phyloP scores from a whole-genome alignment of 2,329 filamentous ascomycete genomes.

The Xylaria sp. region DNA sequence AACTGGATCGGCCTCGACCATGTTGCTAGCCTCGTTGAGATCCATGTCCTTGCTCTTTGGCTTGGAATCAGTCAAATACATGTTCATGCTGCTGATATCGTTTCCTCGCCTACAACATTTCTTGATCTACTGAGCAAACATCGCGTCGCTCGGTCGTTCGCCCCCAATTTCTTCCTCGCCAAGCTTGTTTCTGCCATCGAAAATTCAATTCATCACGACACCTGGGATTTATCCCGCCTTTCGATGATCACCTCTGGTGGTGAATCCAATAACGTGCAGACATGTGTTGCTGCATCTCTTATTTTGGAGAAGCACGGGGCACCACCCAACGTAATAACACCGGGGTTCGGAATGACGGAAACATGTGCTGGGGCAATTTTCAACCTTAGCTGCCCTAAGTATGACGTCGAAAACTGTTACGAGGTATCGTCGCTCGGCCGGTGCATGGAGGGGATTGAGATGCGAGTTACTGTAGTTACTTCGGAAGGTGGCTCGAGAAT shows the following conservation, averaged over 20 bases:
- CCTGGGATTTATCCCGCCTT: not conserved
- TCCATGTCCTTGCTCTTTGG: conserved; percentile 55
- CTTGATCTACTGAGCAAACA: conserved; percentile 3
- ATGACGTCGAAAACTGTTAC: conserved; percentile 40
- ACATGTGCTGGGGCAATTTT: conserved; percentile 57
- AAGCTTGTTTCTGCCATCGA: not conserved
- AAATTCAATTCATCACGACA: not conserved
- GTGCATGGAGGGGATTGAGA: not conserved
- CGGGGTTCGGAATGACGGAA: conserved; percentile 59
- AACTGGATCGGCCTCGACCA: conserved; percentile 61
- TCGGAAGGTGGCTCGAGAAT: not conserved
- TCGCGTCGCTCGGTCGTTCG: not conserved
- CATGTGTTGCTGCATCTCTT: not conserved
- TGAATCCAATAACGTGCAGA: not conserved
- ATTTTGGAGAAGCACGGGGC: not conserved
- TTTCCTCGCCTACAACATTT: conserved; percentile 47
- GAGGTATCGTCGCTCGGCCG: not conserved
- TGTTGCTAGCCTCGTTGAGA: conserved; percentile 56
- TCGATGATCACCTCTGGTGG: not conserved
- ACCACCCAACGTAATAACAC: conserved; percentile 27
- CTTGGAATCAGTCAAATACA: conserved; percentile 52
- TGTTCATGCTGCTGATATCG: conserved; percentile 48
- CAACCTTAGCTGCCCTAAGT: conserved; percentile 47
- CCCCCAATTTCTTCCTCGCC: conserved; percentile 7
- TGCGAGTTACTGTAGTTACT: not conserved